Base-by-base conservation (phyloP, 1,284 basidiomycete genomes). In the Coriolopsis trogii region DNA sequence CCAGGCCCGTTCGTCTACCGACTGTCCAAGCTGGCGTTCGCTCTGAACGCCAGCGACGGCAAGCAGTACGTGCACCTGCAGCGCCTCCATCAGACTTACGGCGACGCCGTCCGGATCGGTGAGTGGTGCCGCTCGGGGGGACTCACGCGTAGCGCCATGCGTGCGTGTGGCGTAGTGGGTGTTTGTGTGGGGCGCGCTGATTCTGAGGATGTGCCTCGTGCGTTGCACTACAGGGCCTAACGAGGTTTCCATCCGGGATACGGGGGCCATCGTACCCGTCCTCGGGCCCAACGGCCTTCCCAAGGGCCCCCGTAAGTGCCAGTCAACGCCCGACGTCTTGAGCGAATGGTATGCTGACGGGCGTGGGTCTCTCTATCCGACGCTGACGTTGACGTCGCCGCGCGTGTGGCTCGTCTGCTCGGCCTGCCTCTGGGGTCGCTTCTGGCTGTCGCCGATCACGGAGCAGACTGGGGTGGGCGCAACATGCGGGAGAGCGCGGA, bases 371-470 rank as follows among this genome's bases (percentile, higher is more conserved):
- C n/a, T n/a, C n/a, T n/a, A n/a, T n/a, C n/a, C n/a, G n/a, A n/a
- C n/a, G n/a, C n/a, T n/a, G n/a, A n/a, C n/a, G n/a, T n/a, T n/a
- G n/a, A n/a, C n/a, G n/a, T n/a, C n/a, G n/a, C n/a, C n/a, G n/a
- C n/a, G n/a, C n/a, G n/a, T n/a, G n/a, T n/a, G n/a, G n/a, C n/a
- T n/a, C n/a, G n/a, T n/a, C n/a, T n/a, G n/a, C n/a, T n/a, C n/a
- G n/a, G n/a, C n/a, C n/a, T n/a, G n/a, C n/a, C n/a, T n/a, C n/a
- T n/a, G n/a, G n/a, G n/a, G n/a, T n/a, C n/a, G 3, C 53, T 80
- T 33, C 67, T 81, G 65, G 78, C 79, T 15, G 12, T 6, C 0
- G 60, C 0, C 31, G 31, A 16, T 33, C 79, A 80, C 63, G 79
- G 79, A 40, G 4, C 23, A 49, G 47, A 28, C 20, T 29, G 36